These are phyloP conservation scores for Marchantia paleacea DNA, from an alignment of 225 moss, liverwort and hornwort genomes.

Conservation along the genomic window DNA sequence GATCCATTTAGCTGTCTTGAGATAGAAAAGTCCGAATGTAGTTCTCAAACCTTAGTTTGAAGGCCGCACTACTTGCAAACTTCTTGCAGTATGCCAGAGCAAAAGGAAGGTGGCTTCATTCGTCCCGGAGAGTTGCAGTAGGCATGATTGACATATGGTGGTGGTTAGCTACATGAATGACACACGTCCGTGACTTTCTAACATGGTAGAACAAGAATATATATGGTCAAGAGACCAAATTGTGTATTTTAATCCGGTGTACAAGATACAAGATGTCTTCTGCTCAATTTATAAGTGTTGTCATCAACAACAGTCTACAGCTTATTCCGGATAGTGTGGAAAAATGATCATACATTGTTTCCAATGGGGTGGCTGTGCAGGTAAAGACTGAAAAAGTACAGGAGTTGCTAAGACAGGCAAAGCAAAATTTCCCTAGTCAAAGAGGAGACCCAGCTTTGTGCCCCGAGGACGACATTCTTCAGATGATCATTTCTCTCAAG, in stretches of 20 bases:
- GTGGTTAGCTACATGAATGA: too few species aligned
- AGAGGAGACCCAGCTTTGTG: slow-evolving; percentile 30
- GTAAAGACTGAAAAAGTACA: slow-evolving; percentile 34
- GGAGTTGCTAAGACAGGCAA: slow-evolving; percentile 28
- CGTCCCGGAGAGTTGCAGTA: not conserved
- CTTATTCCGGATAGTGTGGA: too few species aligned
- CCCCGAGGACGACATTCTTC: slow-evolving; percentile 28
- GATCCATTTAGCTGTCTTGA: not conserved
- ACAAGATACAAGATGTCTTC: too few species aligned
- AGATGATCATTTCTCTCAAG: slow-evolving; percentile 35
- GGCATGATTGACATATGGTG: not conserved
- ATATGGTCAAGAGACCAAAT: too few species aligned
- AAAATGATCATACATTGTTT: not conserved
- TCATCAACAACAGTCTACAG: too few species aligned
- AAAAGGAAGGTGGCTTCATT: not conserved
- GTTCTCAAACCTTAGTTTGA: not conserved
- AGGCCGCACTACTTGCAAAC: not conserved
- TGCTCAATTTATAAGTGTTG: too few species aligned
- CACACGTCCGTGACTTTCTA: too few species aligned
- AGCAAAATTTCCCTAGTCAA: slow-evolving; percentile 30
- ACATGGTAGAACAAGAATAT: too few species aligned
- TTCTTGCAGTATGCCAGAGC: not conserved
- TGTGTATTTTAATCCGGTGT: too few species aligned
- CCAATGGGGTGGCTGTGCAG: slow-evolving; percentile 29
- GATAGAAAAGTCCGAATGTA: not conserved